Percentiles rank a stretch among this genome's conserved stretches.
These are phyloP conservation scores for Coemansia sp. DNA, from an alignment of 192 early-diverging fungal species.

Conservation along the genomic window DNA sequence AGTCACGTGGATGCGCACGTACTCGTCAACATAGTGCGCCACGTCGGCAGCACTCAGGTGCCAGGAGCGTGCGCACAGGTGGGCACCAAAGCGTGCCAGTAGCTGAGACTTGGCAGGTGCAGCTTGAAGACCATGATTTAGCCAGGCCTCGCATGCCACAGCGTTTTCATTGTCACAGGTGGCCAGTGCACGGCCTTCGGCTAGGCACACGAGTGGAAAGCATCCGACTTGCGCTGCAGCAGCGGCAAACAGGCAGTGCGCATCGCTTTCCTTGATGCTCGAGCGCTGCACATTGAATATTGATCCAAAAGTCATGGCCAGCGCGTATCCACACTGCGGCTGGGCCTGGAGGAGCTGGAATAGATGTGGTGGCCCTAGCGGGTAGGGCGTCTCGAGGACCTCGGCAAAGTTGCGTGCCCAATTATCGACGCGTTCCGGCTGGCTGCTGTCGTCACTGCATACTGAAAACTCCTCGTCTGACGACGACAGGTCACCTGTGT, in stretches of 20 bases:
- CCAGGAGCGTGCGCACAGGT: slow-evolving; percentile 28
- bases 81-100: slow-evolving; percentile 31
- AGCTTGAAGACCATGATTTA: slow-evolving; percentile 25
- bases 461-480: slow-evolving; percentile 39
- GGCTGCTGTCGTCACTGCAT: slow-evolving; percentile 14
- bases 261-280: slow-evolving; percentile 32
- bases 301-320: slow-evolving; percentile 21
- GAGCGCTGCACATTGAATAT: slow-evolving; percentile 29
- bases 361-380: slow-evolving; percentile 37
- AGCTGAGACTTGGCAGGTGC: slow-evolving; percentile 26
- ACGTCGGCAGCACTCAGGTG: slow-evolving; percentile 25
- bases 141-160: slow-evolving; percentile 30
- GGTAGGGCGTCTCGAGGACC: slow-evolving; percentile 23
- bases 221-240: slow-evolving; percentile 38
- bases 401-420: slow-evolving; percentile 31
- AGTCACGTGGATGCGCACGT: slow-evolving; percentile 22
- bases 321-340: slow-evolving; percentile 38
- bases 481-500: slow-evolving; percentile 29
- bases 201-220: slow-evolving; percentile 43
- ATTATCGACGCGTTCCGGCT: slow-evolving; percentile 12
- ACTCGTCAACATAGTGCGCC: slow-evolving; percentile 22
- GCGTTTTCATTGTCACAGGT: slow-evolving; percentile 31
- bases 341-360: slow-evolving; percentile 40
- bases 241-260: slow-evolving; percentile 39
- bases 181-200: slow-evolving; percentile 24